Conservation (phyloP, 139 green algal genomes). For the Tetraselmis striata region DNA sequence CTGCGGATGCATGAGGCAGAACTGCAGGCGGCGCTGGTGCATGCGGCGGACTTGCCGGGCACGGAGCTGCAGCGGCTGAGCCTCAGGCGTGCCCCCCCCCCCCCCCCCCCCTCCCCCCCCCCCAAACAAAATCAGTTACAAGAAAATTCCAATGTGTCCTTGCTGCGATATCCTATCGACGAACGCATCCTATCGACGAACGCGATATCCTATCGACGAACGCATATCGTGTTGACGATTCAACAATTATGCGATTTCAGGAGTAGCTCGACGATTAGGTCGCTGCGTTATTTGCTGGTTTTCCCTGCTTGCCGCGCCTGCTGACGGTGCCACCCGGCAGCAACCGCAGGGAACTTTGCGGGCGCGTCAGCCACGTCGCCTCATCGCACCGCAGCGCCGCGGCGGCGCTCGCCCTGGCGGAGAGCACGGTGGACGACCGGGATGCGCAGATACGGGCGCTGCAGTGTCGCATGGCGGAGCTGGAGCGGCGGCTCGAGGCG, state of each 20-base stretch:
- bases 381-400: background rate
- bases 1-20: slow-evolving; percentile 5
- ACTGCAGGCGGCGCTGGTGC: slow-evolving; percentile 6
- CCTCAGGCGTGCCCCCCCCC: background rate
- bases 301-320: background rate
- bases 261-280: background rate
- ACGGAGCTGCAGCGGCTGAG: slow-evolving; percentile 18
- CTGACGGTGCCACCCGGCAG: background rate
- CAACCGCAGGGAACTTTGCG: background rate
- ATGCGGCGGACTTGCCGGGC: background rate
- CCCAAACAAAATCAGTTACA: no score
- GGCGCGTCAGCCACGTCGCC: background rate
- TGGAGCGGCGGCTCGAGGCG: background rate
- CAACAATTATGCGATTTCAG: background rate
- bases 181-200: background rate
- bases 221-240: background rate
- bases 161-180: no score
- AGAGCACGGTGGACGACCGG: background rate
- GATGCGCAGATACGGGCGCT: background rate
- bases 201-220: background rate
- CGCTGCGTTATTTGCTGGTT: background rate
- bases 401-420: background rate
- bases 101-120: background rate
- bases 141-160: no score
- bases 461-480: background rate